phyloP scores from a whole-genome alignment of 163 green algal genomes.

The Trebouxia gelatinosa region DNA sequence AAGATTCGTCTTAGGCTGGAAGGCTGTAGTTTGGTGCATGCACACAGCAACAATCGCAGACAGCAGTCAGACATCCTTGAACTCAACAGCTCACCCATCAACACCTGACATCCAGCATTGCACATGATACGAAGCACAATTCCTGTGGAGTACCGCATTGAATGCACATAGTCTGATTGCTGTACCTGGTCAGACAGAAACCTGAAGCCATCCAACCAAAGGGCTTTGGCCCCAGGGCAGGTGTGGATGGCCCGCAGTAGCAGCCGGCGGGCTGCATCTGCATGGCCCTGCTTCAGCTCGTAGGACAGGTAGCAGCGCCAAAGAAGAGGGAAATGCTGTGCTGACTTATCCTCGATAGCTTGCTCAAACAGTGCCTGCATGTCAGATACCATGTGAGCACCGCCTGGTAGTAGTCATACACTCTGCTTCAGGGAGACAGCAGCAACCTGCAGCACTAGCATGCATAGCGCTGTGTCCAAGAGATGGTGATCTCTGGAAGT shows the following conservation, averaged over 20 bases:
- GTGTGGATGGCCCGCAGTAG: slow-evolving; percentile 40
- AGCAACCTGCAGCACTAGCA: too few species aligned
- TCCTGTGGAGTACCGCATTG: too few species aligned
- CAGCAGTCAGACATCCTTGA: background rate
- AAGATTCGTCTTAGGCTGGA: background rate
- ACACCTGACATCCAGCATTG: background rate
- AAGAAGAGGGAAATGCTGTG: slow-evolving; percentile 30
- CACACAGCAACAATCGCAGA: background rate
- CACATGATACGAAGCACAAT: background rate
- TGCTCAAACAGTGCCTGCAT: slow-evolving; percentile 37
- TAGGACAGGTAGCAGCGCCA: slow-evolving; percentile 37
- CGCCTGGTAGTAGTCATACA: too few species aligned
- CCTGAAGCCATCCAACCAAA: slow-evolving; percentile 42
- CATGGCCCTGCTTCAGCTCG: slow-evolving; percentile 19
- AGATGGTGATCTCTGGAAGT: too few species aligned
- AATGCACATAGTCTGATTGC: background rate
- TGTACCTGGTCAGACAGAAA: slow-evolving; percentile 18
- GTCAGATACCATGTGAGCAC: too few species aligned
- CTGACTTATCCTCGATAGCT: slow-evolving; percentile 1
- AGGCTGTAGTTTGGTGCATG: background rate
- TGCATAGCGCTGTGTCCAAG: too few species aligned
- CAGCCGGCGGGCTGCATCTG: slow-evolving; percentile 31
- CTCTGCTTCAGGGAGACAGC: too few species aligned
- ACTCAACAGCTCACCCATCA: background rate
- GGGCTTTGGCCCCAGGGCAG: slow-evolving; percentile 40